Percentiles rank a stretch among this genome's conserved stretches.
These are phyloP conservation scores for Plasmopara muralis DNA, from an alignment of 352 stramenopile species.

Conservation along the genomic window DNA sequence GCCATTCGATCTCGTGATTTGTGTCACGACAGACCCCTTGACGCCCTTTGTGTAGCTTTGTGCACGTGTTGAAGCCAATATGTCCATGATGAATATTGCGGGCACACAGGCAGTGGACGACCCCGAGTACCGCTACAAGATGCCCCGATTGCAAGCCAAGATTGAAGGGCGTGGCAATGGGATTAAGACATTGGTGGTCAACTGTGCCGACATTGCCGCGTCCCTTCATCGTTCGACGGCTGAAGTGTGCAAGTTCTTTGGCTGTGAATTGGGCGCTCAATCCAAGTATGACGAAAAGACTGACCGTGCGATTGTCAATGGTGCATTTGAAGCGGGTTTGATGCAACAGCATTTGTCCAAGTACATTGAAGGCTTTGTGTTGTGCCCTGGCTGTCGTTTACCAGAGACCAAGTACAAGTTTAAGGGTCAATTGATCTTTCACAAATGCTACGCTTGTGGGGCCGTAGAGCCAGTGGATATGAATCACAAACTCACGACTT, in stretches of 20 bases:
- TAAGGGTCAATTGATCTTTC: constrained; percentile 94
- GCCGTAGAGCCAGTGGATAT: constrained; percentile 96
- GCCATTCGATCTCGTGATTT: constrained; percentile 22
- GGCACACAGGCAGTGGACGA: constrained; percentile 88
- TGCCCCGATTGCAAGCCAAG: constrained; percentile 94
- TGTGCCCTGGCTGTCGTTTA: constrained; percentile 95
- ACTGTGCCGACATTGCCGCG: constrained; percentile 93
- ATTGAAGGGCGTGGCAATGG: constrained; percentile 98
- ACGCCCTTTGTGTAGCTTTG: constrained; percentile 34
- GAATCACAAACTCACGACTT: constrained; percentile 97
- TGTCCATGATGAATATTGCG: constrained; percentile 89
- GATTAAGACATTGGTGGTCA: constrained; percentile 99
- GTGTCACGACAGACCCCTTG: constrained; percentile 29
- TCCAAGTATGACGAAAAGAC: constrained; percentile 96
- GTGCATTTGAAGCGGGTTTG: constrained; percentile 88
- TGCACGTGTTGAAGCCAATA: constrained; percentile 11
- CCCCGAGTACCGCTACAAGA: constrained; percentile 98
- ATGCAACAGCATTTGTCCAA: constrained; percentile 96
- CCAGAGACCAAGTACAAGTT: constrained; percentile 99
- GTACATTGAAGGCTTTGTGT: constrained; percentile 98
- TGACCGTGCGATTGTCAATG: constrained; percentile 96
- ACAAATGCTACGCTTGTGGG: constrained; percentile 98
- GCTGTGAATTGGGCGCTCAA: constrained; percentile 96
- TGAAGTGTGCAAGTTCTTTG: constrained; percentile 99
- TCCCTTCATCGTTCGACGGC: constrained; percentile 91